Evolutionary conservation across 2,329 filamentous ascomycete species (phyloP), one percentile per base, ranked within the genome.

Genomic region (Colletotrichum aenigma): DNA sequence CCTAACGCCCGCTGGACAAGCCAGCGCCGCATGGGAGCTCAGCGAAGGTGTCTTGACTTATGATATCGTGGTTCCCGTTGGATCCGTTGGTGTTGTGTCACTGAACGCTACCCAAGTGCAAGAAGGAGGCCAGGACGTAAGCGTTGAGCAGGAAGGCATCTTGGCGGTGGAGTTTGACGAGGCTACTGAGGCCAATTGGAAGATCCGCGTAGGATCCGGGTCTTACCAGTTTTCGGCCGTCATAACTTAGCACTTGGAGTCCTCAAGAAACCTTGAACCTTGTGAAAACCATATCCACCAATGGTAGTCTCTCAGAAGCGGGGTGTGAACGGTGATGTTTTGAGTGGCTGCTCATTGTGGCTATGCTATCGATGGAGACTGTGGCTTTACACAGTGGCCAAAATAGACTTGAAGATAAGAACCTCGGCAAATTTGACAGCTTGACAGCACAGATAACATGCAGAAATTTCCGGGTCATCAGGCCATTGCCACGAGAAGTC

Each of bases 301-400:
- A 34, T 34, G 2, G 13, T 34, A 15, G 32, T 34, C 32, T 34
- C 32, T 15, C 6, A 34, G 32, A 34, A 34, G 32, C 13, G 32
- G 32, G 32, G 12, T 34, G 32, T 34, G 32, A 34, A 34, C 13
- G 32, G 13, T 34, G 12, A 34, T 34, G 32, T 34, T 13, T 34
- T 16, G 15, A 43, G 38, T 48, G 38, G 38, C 18, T n/a, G 0
- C 12, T 48, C 2, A 5, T 2, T 43, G 18, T 48, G 18, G 38
- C 38, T 48, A n/a, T 18, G 18, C 8, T 10, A n/a, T 7, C 26
- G 26, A 28, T 48, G 43, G 43, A 48, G 1, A 52, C 0, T 52
- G 43, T 52, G 43, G 43, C 43, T 52, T 52, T 0, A 0, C 1
- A 21, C 0, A 21, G 21, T 1, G n/a, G 18, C n/a, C 0, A 52